Evolutionary conservation across 352 stramenopile genomes (phyloP), one percentile per base, ranked within the genome.

Genomic region (Thalassiosira hispida): DNA sequence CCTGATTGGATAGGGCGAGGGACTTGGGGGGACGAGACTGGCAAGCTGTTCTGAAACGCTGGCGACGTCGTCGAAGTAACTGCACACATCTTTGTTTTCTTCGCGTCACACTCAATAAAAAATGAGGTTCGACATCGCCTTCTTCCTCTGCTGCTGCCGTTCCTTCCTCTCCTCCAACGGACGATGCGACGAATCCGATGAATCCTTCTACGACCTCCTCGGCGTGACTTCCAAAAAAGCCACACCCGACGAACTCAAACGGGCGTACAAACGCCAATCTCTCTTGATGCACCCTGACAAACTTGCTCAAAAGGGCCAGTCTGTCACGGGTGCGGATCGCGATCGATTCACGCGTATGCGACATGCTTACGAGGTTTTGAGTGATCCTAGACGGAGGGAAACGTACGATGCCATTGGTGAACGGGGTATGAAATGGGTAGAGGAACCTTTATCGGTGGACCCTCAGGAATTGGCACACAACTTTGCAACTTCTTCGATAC

Each of bases 261-360:
- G 81, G 38, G 83, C 84, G 0, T 95, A 95, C 80, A 94, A 94
- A 62, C 70, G 79, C 29, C 74, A 91, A 80, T 88, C 70, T 22
- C 75, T 95, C 2, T 72, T 86, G 53, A 90, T 95, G 78, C 91
- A 95, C 67, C 88, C 91, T 0, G 91, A 95, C 77, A 95, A 95
- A 77, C 65, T 94, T 0, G 89, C 89, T 1, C 91, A 95, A 81
- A 79, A 81, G 35, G 88, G 88, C 11, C 29, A 84, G 25, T 60
- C 44, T 5, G 76, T 92, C 0, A 94, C 88, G 9, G 47, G 75
- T 0, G 79, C 70, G 62, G 75, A 89, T 61, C 73, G 85, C 65
- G 82, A 84, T 35, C 69, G 85, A 47, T 95, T 95, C 53, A 89
- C 83, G 4, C 68, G 73, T 38, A 92, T 94, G 86, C 85, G 92